Evolutionary conservation across 192 early-diverging fungal species (phyloP), one percentile per base, ranked within the genome.

Genomic region (Rhizophagus clarus): DNA sequence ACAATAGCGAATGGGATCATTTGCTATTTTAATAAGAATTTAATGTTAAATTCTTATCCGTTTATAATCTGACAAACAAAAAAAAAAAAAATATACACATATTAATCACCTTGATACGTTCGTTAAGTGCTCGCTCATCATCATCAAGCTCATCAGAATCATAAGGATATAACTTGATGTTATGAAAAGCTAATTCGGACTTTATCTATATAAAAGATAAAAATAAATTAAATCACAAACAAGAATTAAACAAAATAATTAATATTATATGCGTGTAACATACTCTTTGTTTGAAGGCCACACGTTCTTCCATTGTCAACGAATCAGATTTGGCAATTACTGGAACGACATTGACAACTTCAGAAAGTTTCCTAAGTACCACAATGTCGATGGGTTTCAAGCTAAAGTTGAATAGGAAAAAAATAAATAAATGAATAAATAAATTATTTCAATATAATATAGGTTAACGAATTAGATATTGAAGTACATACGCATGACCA

Each of bases 1-100:
- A 98, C 96, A 63, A 98, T 91, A 31, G 96, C 95, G 83, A 98
- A 98, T 28, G 97, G 97, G 42, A 97, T 92, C 83, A 96, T 87
- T 64, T 95, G 93, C 86, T 90, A 77, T 70, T n/a, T 45, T 74
- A 5, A n/a, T 10, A 29, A 51, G 32, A 37, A 45, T 45, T 24
- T 63, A 49, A 42, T 31, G 34, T 64, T n/a, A 61, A 14, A 51
- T 28, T 34, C 51, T 32, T 3, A 15, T 86, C 4, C 4, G 4
- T 4, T 20, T 56, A 56, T 56, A 56, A 17, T 2, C 17, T 0
- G 14, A 56, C 14, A 56, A 20, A 56, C 37, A 40, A 40, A 40
- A 40, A 40, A 40, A 40, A 40, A 40, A 40, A 40, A 34, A 0
- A 7, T 56, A 17, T 47, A 42, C 34, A 14, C 40, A 51, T 22